Evolutionary conservation across 208 protist genomes (phyloP), one percentile per base, ranked within the genome.

Genomic region (Giardia muris): DNA sequence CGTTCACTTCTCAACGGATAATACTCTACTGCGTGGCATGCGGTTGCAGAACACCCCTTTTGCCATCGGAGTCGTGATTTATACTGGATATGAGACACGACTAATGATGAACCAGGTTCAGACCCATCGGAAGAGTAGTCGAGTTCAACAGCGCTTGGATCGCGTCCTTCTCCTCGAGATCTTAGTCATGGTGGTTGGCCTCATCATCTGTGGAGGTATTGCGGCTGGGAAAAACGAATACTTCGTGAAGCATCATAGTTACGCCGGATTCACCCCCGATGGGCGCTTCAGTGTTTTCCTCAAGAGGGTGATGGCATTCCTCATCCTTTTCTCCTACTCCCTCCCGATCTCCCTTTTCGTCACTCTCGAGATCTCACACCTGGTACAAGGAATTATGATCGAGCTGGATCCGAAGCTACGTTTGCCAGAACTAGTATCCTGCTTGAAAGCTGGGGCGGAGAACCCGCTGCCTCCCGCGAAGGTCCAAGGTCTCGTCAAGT

Each of bases 271-370:
- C 19, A 4, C 19, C 4, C 4, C 4, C 86, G 45, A 3, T 46
- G 42, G 3, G 86, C 19, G 42, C 4, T 45, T 45, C 4, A 4
- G 86, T 30, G 30, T 30, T 30, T 76, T 4, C 86, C 19, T 43
- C 39, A 89, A 10, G 4, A 44, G 87, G 48, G 10, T 44, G 2
- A 2, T 90, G 2, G 4, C n/a, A n/a, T 90, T 43, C n/a, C 43
- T 47, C 48, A 47, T 90, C n/a, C n/a, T 90, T 4, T 90, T 22
- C n/a, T 90, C 87, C 30, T 90, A 90, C n/a, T 2, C 45, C 2
- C 87, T 90, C 0, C 87, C 87, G 1, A 90, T 90, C 43, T 47
- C 10, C 2, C 87, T 90, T n/a, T 47, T 90, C 1, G 87, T 90
- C 45, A 4, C 10, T 1, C 1, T 90, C 1, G 87, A 90, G 44